Evolutionary conservation across 306 rosid genomes (phyloP).

Genomic region (apple (Malus domestica)): DNA sequence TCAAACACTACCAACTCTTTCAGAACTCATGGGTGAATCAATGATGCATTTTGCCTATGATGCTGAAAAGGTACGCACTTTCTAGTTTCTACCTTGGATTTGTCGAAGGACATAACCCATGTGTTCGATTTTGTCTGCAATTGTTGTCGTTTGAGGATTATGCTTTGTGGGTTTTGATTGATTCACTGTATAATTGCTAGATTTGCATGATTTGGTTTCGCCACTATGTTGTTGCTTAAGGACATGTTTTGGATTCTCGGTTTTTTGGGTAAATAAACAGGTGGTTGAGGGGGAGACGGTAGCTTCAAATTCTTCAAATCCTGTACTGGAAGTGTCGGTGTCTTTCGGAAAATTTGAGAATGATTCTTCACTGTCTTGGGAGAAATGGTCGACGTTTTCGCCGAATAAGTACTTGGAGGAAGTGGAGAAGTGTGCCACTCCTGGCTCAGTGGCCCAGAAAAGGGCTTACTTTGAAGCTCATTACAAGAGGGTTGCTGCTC

Average conservation of each 20-base stretch:
- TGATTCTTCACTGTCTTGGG: conserved; percentile 88
- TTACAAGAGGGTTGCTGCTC: conserved; percentile 90
- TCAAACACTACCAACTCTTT: conserved; percentile 15
- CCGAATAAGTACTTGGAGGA: conserved; percentile 92
- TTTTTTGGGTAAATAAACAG: conserved; percentile 31
- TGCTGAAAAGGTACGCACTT: conserved; percentile 53
- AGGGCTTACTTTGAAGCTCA: conserved; percentile 94
- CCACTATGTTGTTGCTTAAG: conserved; percentile 23
- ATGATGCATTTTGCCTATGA: conserved; percentile 31
- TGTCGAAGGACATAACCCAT: not conserved
- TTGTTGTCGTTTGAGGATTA: not conserved
- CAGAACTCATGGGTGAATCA: conserved; percentile 49
- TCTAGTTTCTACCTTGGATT: conserved; percentile 18
- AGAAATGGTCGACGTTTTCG: conserved; percentile 93
- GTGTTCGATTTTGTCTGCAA: not conserved
- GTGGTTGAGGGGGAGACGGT: conserved; percentile 69
- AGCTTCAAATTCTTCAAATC: conserved; percentile 43
- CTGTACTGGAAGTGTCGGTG: conserved; percentile 74
- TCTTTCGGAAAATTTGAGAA: conserved; percentile 92
- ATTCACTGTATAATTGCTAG: conserved; percentile 11
- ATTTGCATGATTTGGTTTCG: conserved; percentile 17
- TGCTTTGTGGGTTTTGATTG: not conserved
- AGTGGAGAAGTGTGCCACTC: conserved; percentile 90
- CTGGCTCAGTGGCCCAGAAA: conserved; percentile 96
- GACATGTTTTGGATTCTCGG: conserved; percentile 25